Conservation (phyloP, 176 grass and related monocot genomes). For the Avena eriantha region DNA sequence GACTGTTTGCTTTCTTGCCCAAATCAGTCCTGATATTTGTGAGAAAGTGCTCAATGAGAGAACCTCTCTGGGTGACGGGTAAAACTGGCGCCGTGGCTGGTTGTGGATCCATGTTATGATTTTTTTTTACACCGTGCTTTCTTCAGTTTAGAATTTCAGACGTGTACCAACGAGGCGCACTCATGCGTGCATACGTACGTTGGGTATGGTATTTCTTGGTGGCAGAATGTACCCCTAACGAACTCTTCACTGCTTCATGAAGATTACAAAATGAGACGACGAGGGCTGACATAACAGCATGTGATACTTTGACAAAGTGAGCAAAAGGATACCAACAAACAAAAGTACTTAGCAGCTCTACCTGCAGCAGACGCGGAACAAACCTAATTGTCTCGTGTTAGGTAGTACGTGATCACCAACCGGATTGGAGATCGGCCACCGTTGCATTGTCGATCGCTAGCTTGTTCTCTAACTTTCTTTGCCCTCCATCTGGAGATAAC, state of each 20-base stretch:
- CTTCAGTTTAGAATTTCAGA: no score
- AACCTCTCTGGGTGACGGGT: no score
- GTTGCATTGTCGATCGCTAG: neutral
- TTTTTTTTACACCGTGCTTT: no score
- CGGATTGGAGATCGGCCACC: conserved; percentile 19
- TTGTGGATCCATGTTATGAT: no score
- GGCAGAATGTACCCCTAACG: no score
- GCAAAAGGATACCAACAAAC: conserved; percentile 33
- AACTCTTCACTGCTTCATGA: no score
- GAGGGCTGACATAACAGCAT: neutral
- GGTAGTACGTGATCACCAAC: conserved; percentile 52
- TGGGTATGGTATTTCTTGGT: neutral
- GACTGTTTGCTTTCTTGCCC: neutral
- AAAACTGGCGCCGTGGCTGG: no score
- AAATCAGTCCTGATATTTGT: neutral
- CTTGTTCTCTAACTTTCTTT: conserved; percentile 21
- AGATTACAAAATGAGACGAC: neutral
- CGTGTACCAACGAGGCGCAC: no score
- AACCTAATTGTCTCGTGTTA: conserved; percentile 38
- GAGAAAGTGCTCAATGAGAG: no score
- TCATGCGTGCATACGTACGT: no score
- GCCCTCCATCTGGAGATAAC: neutral
- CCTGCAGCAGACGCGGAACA: conserved; percentile 15
- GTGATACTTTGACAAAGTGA: conserved; percentile 29
- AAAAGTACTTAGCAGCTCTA: conserved; percentile 27